Percentiles rank a stretch among this genome's conserved stretches.
These are phyloP conservation scores for Limonomyces culmigenus DNA, from an alignment of 1,284 basidiomycete species.

Conservation along the genomic window DNA sequence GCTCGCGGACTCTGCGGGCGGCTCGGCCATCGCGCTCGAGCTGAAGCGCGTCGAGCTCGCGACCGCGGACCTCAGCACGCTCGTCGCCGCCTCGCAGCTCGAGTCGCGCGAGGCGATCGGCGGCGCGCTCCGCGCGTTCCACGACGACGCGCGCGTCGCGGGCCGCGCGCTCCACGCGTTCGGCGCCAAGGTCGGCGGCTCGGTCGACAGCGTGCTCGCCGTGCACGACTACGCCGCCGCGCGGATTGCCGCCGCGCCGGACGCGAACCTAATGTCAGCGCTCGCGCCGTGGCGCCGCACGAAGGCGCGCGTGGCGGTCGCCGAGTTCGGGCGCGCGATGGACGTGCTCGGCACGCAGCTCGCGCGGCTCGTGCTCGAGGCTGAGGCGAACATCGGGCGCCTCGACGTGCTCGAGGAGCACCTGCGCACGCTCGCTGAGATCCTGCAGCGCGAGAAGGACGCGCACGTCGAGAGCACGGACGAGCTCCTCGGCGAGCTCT, in stretches of 20 bases:
- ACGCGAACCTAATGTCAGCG: too few relatives aligned
- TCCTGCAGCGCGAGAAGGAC: constrained; percentile 37
- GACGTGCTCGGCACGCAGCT: constrained; percentile 33
- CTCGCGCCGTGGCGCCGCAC: constrained; percentile 12
- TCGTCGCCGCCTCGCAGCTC: constrained; percentile 43
- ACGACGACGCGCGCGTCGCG: constrained; percentile 37
- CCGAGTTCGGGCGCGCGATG: constrained; percentile 45
- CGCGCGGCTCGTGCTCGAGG: constrained; percentile 40
- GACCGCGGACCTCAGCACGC: constrained; percentile 39
- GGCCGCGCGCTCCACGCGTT: constrained; percentile 40
- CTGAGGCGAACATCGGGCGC: constrained; percentile 31
- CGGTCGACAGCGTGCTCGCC: constrained; percentile 49
- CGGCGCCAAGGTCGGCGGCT: constrained; percentile 41
- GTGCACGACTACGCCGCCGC: constrained; percentile 51
- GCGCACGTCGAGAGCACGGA: constrained; percentile 24
- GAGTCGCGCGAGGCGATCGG: constrained; percentile 39
- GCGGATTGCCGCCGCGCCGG: constrained; percentile 27
- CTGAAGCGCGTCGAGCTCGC: constrained; percentile 66
- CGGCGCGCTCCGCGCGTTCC: constrained; percentile 30
- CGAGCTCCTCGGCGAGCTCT: constrained; percentile 43
- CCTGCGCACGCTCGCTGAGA: constrained; percentile 34
- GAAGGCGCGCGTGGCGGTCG: constrained; percentile 25
- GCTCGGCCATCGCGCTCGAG: constrained; percentile 39
- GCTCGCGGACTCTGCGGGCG: constrained; percentile 34
- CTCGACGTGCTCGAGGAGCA: constrained; percentile 44